Percentiles rank a stretch among this genome's conserved stretches.
These are phyloP conservation scores for Histomonas meleagridis DNA, from an alignment of 208 protist species.

Conservation along the genomic window DNA sequence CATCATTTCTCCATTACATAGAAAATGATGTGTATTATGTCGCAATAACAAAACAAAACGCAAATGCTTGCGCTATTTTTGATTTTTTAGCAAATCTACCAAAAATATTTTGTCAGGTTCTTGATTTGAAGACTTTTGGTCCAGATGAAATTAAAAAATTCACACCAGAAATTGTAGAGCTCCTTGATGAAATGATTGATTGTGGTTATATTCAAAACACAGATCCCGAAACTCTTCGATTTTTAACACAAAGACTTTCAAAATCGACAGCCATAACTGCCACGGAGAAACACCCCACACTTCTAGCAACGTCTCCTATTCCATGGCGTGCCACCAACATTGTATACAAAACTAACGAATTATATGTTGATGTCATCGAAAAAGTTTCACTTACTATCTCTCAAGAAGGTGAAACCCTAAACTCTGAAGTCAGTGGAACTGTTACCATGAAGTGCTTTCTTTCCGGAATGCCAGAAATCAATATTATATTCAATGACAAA, in stretches of 20 bases:
- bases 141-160: no score
- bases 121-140: no score
- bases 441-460: slow-evolving; percentile 86
- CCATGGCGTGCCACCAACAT: slow-evolving; percentile 44
- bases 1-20: no score
- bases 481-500: slow-evolving; percentile 64
- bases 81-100: no score
- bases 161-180: no score
- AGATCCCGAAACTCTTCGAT: not conserved
- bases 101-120: no score
- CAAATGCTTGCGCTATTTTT: no score
- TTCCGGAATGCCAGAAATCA: slow-evolving; percentile 90
- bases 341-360: slow-evolving; percentile 81
- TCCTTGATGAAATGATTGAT: not conserved
- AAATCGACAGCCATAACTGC: not conserved
- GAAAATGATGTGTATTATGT: no score
- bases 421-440: slow-evolving; percentile 54
- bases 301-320: not conserved
- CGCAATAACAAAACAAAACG: no score
- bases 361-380: slow-evolving; percentile 93
- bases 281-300: not conserved
- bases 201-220: not conserved
- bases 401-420: slow-evolving; percentile 52
- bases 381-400: slow-evolving; percentile 82
- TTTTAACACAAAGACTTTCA: not conserved